A percentile compares a stretch with the other conserved stretches of the same genome.
Evolutionary conservation across 2,329 filamentous ascomycete species (phyloP).

Genomic region (Ophiostoma ulmi): DNA sequence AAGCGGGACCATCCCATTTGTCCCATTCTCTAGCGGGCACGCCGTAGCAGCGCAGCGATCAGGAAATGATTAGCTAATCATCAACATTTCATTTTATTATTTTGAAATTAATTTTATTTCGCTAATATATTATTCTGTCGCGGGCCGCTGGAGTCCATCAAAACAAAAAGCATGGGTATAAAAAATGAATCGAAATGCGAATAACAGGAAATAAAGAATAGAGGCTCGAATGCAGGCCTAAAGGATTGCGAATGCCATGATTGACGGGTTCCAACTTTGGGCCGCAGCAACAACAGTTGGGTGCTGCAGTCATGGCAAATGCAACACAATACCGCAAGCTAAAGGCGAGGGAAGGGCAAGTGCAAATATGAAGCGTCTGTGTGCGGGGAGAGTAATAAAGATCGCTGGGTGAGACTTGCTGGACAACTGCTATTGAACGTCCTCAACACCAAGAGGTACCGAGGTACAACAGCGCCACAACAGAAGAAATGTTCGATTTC

Average conservation of each 20-base stretch:
- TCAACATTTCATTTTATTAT: not conserved
- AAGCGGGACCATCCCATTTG: not conserved
- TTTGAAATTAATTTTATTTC: not conserved
- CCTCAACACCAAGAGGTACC: not conserved
- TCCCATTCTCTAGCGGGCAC: not conserved
- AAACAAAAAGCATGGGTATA: not conserved
- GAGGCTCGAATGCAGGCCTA: not conserved
- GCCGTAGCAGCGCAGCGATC: not conserved
- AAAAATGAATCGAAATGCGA: not conserved
- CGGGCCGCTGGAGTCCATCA: not conserved
- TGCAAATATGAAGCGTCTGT: not conserved
- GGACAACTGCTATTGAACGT: slow-evolving; percentile 6
- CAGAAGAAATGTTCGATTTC: slow-evolving; percentile 29
- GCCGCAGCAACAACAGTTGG: not conserved
- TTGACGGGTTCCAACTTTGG: not conserved
- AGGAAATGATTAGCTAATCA: not conserved
- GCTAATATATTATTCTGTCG: too few species aligned
- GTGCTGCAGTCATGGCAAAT: not conserved
- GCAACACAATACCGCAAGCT: not conserved
- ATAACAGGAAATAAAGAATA: not conserved
- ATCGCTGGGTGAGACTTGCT: not conserved
- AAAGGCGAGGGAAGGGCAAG: not conserved
- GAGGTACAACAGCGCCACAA: not conserved
- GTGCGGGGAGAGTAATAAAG: not conserved
- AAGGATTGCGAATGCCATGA: not conserved